Conservation (phyloP, 2,329 filamentous ascomycete genomes). For the Aspergillus brunneoviolaceus region DNA sequence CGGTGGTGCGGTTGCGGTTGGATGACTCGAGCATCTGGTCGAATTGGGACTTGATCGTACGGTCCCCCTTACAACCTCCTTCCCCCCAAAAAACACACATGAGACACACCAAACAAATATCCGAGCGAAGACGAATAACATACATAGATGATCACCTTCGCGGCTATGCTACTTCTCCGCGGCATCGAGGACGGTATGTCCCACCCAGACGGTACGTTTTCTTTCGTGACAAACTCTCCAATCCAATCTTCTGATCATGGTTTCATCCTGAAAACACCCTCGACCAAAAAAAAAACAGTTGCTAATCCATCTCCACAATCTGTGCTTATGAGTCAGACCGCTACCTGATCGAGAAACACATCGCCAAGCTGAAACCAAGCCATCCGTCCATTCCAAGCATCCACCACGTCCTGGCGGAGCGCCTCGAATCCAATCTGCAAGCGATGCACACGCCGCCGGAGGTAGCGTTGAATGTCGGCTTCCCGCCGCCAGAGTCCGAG, state of each 20-base stretch:
- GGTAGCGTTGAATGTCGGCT: constrained; percentile 20
- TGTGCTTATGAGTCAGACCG: constrained; percentile 18
- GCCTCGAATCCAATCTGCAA: constrained; percentile 28
- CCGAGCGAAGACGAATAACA: neutral
- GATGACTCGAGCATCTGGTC: constrained; percentile 34
- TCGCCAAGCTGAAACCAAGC: constrained; percentile 24
- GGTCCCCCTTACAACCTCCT: neutral
- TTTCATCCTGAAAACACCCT: too few species aligned
- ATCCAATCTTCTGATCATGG: too few species aligned
- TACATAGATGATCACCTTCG: constrained; percentile 31
- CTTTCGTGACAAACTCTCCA: too few species aligned
- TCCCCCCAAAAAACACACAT: neutral
- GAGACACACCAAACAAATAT: neutral
- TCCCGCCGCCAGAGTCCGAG: constrained; percentile 22
- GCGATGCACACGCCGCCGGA: constrained; percentile 31
- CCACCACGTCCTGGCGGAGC: constrained; percentile 25
- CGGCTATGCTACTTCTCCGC: constrained; percentile 27
- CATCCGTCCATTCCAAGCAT: constrained; percentile 25
- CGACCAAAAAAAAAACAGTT: too few species aligned
- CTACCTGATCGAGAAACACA: constrained; percentile 27
- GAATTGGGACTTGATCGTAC: constrained; percentile 33
- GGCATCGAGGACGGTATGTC: constrained; percentile 31
- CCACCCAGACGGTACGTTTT: constrained; percentile 27
- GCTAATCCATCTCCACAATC: too few species aligned
- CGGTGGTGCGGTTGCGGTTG: constrained; percentile 28